phyloP scores from a whole-genome alignment of 345 rosid species.

The Bruguiera sexangula region DNA sequence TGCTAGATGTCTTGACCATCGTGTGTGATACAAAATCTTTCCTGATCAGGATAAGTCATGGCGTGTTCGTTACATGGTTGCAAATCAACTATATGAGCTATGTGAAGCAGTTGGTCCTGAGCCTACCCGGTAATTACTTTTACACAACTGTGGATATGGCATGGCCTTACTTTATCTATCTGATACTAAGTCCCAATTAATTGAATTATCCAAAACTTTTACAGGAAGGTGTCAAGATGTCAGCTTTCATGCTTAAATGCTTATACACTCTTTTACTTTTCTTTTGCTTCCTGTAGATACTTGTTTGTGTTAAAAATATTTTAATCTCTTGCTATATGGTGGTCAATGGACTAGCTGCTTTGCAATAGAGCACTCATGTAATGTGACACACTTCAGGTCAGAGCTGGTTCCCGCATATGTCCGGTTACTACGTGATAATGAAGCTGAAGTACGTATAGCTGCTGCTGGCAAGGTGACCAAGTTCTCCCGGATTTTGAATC shows the following conservation, averaged over 20 bases:
- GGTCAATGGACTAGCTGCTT: slow-evolving; percentile 1
- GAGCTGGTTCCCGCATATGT: slow-evolving; percentile 93
- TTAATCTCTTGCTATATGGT: slow-evolving; percentile 3
- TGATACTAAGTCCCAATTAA: too few species aligned
- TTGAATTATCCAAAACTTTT: neutral
- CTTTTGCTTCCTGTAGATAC: neutral
- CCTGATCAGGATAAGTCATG: slow-evolving; percentile 81
- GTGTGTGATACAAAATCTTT: slow-evolving; percentile 5
- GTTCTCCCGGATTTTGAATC: slow-evolving; percentile 79
- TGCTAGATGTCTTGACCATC: neutral
- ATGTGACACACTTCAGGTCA: slow-evolving; percentile 41
- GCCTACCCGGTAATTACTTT: slow-evolving; percentile 63
- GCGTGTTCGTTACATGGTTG: slow-evolving; percentile 96
- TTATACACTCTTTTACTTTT: neutral
- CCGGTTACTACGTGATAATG: slow-evolving; percentile 86
- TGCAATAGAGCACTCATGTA: neutral
- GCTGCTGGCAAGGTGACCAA: slow-evolving; percentile 93
- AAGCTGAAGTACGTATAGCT: slow-evolving; percentile 97
- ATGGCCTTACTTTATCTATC: neutral
- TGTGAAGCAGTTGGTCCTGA: slow-evolving; percentile 95
- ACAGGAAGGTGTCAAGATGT: neutral
- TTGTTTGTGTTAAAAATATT: neutral
- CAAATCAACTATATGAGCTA: slow-evolving; percentile 89
- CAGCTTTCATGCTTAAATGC: neutral
- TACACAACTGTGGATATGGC: neutral